Conservation (phyloP, 2,329 filamentous ascomycete genomes). For the Bipolaris gigantea region DNA sequence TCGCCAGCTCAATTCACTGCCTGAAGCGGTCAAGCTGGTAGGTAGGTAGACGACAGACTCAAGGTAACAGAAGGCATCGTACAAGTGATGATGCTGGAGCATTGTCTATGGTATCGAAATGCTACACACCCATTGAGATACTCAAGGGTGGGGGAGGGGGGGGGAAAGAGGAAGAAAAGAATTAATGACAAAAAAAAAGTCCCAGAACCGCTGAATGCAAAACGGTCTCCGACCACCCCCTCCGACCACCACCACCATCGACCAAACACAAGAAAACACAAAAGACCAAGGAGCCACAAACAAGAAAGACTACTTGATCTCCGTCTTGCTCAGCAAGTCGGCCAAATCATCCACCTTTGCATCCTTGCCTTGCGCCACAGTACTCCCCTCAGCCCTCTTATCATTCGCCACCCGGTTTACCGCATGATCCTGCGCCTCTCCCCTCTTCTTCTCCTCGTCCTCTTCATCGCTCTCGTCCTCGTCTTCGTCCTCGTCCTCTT, state of each 20-base stretch:
- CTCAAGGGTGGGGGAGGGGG: background rate
- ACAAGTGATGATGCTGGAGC: background rate
- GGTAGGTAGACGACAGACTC: background rate
- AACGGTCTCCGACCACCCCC: background rate
- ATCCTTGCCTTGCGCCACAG: conserved; percentile 70
- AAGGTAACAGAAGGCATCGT: background rate
- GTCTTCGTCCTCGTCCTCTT: conserved; percentile 72
- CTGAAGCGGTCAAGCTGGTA: background rate
- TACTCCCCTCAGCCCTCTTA: conserved; percentile 72
- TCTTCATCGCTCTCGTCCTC: conserved; percentile 72
- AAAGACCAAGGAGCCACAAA: background rate
- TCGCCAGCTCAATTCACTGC: background rate
- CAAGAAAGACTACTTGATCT: conserved; percentile 33
- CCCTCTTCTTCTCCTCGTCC: conserved; percentile 70
- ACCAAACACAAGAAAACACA: background rate
- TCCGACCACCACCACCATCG: background rate
- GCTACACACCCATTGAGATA: background rate
- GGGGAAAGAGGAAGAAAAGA: background rate
- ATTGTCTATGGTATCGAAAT: conserved; percentile 10
- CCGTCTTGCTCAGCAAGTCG: conserved; percentile 72
- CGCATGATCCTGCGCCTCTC: conserved; percentile 48
- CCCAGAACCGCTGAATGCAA: conserved; percentile 13
- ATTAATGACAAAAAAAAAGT: background rate
- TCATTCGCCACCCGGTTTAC: conserved; percentile 66
- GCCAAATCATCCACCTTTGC: conserved; percentile 81